These are phyloP conservation scores for Macrocybe gigantea DNA, from an alignment of 768 basidiomycete species.

Conservation along the genomic window DNA sequence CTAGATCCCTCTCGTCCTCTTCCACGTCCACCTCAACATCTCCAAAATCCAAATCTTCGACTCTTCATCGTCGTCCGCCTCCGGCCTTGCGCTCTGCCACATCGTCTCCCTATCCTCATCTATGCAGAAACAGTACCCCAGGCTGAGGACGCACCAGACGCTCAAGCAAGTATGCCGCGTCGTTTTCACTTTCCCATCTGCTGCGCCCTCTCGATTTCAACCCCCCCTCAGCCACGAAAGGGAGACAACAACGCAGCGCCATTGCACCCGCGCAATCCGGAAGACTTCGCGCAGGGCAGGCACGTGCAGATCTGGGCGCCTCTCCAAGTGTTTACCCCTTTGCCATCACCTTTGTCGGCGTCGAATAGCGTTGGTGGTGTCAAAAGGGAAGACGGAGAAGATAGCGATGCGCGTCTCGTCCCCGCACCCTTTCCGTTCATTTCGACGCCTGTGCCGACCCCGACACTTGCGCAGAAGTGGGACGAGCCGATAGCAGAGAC, in stretches of 20 bases:
- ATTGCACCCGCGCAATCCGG: constrained; percentile 22
- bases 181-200: too few species aligned
- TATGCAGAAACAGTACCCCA: too few species aligned
- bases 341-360: constrained; percentile 11
- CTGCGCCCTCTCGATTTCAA: too few species aligned
- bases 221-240: too few species aligned
- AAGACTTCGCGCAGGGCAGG: constrained; percentile 31
- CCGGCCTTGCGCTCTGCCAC: too few species aligned
- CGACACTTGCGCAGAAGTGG: constrained; percentile 11
- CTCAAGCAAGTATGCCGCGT: too few species aligned
- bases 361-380: not conserved
- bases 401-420: not conserved
- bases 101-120: too few species aligned
- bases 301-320: constrained; percentile 45
- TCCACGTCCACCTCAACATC: constrained; percentile 18
- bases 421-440: constrained; percentile 10
- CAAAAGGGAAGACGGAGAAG: not conserved
- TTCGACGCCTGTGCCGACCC: constrained; percentile 19
- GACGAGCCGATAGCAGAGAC: constrained; percentile 15
- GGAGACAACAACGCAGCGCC: too few species aligned
- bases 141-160: too few species aligned
- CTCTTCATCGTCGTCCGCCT: not conserved
- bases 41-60: not conserved
- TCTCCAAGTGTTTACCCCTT: constrained; percentile 34
- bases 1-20: constrained; percentile 17